Conservation (phyloP, 2,329 filamentous ascomycete genomes). For the Botrytis hyacinthi region DNA sequence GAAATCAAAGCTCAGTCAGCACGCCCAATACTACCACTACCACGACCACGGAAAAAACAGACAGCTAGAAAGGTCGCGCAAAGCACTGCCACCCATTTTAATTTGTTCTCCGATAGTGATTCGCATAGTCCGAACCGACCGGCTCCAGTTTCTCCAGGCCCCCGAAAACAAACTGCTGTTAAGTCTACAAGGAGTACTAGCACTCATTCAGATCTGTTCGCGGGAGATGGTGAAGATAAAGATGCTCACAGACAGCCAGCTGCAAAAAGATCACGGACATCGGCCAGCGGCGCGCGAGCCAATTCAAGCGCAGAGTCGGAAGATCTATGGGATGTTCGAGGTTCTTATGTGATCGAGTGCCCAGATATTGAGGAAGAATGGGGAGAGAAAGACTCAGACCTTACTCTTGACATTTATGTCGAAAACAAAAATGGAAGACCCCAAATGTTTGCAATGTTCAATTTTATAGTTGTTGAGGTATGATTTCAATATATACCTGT, state of each 20-base stretch:
- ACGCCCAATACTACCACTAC: slow-evolving; percentile 5
- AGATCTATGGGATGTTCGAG: slow-evolving; percentile 24
- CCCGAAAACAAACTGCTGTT: slow-evolving; percentile 19
- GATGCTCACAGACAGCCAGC: neutral
- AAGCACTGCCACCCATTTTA: neutral
- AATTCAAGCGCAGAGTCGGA: neutral
- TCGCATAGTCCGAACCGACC: neutral
- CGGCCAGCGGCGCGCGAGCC: neutral
- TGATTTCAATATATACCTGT: no score
- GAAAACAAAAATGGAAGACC: slow-evolving; percentile 21
- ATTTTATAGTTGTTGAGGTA: slow-evolving; percentile 26
- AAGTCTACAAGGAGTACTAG: slow-evolving; percentile 7
- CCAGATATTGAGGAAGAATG: slow-evolving; percentile 22
- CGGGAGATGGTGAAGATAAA: neutral
- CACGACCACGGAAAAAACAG: slow-evolving; percentile 17
- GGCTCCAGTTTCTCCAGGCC: neutral
- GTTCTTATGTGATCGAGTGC: slow-evolving; percentile 24
- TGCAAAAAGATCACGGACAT: slow-evolving; percentile 1
- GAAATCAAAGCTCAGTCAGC: neutral
- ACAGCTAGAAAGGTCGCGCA: slow-evolving; percentile 15
- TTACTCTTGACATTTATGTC: slow-evolving; percentile 24
- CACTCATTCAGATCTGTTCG: neutral
- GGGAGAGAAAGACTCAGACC: slow-evolving; percentile 7
- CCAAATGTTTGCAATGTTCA: slow-evolving; percentile 27
- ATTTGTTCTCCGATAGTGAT: neutral